Evolutionary conservation across 169 alveolate genomes (phyloP).

Genomic region (Plasmodium gonderi): DNA sequence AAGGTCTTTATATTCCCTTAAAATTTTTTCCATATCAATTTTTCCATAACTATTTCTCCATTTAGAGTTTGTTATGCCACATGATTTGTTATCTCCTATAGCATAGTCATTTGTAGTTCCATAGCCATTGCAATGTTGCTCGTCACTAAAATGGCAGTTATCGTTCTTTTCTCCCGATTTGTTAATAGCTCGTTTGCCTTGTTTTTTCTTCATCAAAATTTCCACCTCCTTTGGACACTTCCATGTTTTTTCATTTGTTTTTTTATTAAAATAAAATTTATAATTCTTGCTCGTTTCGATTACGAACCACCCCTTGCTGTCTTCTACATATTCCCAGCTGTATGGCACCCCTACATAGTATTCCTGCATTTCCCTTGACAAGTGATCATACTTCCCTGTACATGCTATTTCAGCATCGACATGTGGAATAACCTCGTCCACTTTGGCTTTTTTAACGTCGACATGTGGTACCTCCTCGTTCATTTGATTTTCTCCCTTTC

Average conservation of each 20-base stretch:
- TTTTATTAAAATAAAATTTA: constrained; percentile 55
- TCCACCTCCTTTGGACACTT: constrained; percentile 37
- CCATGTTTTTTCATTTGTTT: constrained; percentile 59
- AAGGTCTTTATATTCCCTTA: constrained; percentile 22
- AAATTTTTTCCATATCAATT: background rate
- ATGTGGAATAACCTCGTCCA: background rate
- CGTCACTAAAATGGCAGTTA: too few species aligned
- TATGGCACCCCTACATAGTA: constrained; percentile 32
- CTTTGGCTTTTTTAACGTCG: background rate
- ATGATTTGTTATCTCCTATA: background rate
- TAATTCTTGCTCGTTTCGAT: constrained; percentile 56
- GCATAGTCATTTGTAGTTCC: background rate
- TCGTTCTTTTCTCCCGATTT: background rate
- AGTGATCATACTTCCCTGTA: background rate
- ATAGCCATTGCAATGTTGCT: background rate
- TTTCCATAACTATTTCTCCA: background rate
- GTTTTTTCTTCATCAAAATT: background rate
- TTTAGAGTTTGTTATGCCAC: background rate
- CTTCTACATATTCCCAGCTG: constrained; percentile 70
- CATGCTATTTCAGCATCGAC: background rate
- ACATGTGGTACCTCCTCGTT: background rate
- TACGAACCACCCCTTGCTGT: constrained; percentile 62
- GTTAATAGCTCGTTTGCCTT: background rate
- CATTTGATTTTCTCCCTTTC: background rate
- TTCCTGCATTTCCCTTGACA: constrained; percentile 44